phyloP scores from a whole-genome alignment of 208 protist genomes.

The Chromosphaera perkinsii region DNA sequence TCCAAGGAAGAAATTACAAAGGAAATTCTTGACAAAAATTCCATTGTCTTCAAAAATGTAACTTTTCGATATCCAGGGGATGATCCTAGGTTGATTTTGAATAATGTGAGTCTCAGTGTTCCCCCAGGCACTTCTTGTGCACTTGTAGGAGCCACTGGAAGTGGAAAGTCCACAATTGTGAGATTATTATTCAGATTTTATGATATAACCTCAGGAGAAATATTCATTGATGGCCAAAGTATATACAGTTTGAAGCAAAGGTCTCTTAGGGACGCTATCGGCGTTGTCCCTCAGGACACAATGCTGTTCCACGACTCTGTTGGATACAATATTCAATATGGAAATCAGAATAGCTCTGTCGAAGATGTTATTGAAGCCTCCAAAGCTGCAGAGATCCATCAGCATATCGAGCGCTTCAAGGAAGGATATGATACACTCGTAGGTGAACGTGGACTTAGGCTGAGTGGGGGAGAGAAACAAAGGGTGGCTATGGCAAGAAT shows the following conservation, averaged over 20 bases:
- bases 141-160: conserved; percentile 65
- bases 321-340: conserved; percentile 53
- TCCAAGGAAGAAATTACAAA: too few species aligned
- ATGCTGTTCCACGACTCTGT: conserved; percentile 54
- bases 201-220: conserved; percentile 12
- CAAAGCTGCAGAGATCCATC: conserved; percentile 32
- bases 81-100: conserved; percentile 7
- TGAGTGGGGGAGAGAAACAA: conserved; percentile 81
- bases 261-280: conserved; percentile 35
- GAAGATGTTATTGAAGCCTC: conserved; percentile 35
- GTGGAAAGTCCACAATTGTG: conserved; percentile 68
- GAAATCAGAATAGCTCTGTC: background rate
- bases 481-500: conserved; percentile 76
- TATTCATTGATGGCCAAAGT: conserved; percentile 24
- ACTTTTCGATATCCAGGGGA: too few species aligned
- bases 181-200: conserved; percentile 65
- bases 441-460: conserved; percentile 44
- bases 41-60: too few species aligned
- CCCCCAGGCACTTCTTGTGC: conserved; percentile 42
- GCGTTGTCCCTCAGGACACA: conserved; percentile 50
- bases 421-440: conserved; percentile 38
- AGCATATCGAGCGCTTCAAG: conserved; percentile 19
- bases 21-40: too few species aligned
- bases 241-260: conserved; percentile 18
- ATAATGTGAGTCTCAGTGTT: conserved; percentile 12